Base-by-base conservation (phyloP, 805 yeast species). In the Saturnispora hagleri region DNA sequence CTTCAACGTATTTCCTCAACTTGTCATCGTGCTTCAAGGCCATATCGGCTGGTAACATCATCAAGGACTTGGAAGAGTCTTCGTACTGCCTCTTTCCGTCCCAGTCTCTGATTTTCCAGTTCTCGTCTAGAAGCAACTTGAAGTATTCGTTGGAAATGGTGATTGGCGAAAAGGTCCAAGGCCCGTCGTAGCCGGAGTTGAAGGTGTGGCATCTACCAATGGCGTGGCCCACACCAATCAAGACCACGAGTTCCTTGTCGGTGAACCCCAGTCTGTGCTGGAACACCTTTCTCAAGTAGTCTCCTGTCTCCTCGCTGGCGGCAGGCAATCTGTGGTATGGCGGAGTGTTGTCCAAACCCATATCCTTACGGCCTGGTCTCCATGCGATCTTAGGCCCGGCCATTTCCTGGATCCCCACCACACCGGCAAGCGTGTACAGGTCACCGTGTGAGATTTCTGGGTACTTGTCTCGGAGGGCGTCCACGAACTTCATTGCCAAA, bases 81-180 rank as follows among this genome's bases (percentile, higher is more conserved):
- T 76, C 79, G 67, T 75, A 84, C 73, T 79, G 88, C 55, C 72
- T 73, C 62, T 78, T 79, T 50, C 84, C 85, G 59, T 70, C 69
- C 81, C 88, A 75, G 65, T 81, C 70, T 63, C 79, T 56, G 62
- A 69, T 44, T 53, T 74, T 74, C 90, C 90, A 84, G 50, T 74
- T 75, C 58, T 77, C 86, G 55, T 64, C 60, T 52, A 75, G 57
- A 27, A 78, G 67, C 52, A 76, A 73, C 66, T 71, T 78, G 69
- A 69, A 88, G 66, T 86, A 88, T 42, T 86, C 87, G 70, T 88
- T 89, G 49, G 82, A 74, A 65, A 89, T 84, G 57, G 73, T 67
- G 31, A 84, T 86, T 51, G 93, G 88, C 40, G 85, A 79, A 51
- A 84, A 84, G 38, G 91, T 90, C 96, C 96, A 88, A 55, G 91